Evolutionary conservation across 2,329 filamentous ascomycete genomes (phyloP).

Genomic region (Ascochyta pisi): DNA sequence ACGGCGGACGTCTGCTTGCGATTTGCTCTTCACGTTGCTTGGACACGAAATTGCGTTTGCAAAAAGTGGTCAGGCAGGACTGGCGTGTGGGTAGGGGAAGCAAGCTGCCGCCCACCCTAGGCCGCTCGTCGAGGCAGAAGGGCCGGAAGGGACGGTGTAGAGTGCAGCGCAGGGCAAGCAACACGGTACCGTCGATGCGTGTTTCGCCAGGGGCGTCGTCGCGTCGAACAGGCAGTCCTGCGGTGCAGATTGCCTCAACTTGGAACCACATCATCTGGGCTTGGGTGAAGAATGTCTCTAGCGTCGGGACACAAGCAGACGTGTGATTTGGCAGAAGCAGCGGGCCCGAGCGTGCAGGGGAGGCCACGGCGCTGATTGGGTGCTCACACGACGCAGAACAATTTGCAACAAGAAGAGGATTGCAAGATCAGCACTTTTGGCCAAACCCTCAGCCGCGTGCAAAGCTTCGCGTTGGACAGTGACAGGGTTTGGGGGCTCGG

Average conservation of each 20-base stretch:
- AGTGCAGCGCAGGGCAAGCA: slow-evolving; percentile 21
- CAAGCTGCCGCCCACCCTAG: slow-evolving; percentile 18
- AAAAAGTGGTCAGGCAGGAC: slow-evolving; percentile 20
- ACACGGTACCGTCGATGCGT: slow-evolving; percentile 26
- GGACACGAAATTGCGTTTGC: slow-evolving; percentile 23
- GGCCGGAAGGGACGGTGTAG: slow-evolving; percentile 18
- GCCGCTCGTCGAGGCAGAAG: slow-evolving; percentile 1
- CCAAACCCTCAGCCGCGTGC: slow-evolving; percentile 40
- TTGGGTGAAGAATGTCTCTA: slow-evolving; percentile 27
- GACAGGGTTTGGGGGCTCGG: slow-evolving; percentile 38
- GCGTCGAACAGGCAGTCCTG: slow-evolving; percentile 42
- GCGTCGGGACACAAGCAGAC: slow-evolving; percentile 22
- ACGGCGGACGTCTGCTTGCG: slow-evolving; percentile 18
- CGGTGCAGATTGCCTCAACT: slow-evolving; percentile 50
- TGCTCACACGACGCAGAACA: slow-evolving; percentile 37
- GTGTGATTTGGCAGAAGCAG: slow-evolving; percentile 36
- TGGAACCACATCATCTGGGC: slow-evolving; percentile 41
- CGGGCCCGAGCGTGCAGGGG: slow-evolving; percentile 21
- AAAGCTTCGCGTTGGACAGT: slow-evolving; percentile 45
- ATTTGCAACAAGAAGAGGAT: slow-evolving; percentile 39
- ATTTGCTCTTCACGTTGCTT: slow-evolving; percentile 18
- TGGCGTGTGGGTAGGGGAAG: slow-evolving; percentile 21
- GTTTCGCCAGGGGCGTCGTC: slow-evolving; percentile 48
- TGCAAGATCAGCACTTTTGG: slow-evolving; percentile 41
- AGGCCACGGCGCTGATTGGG: slow-evolving; percentile 35